Percentiles rank a stretch among this genome's conserved stretches.
These are phyloP conservation scores for Hypholoma fasciculare DNA, from an alignment of 768 basidiomycete species.

Conservation along the genomic window DNA sequence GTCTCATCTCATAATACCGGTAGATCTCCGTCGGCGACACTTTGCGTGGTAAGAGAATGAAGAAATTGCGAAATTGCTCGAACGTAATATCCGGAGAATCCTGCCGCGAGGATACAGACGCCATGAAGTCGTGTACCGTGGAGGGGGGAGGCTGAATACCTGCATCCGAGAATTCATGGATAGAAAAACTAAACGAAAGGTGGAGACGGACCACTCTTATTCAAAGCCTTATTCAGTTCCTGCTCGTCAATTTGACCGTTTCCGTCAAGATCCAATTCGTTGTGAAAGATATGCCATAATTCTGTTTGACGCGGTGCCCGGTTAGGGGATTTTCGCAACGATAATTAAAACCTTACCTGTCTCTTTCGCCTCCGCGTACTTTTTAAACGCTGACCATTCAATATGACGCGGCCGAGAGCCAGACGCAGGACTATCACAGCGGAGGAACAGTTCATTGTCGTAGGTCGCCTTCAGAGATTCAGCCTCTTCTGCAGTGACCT, in stretches of 20 bases:
- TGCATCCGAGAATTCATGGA: conserved; percentile 25
- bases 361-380: conserved; percentile 82
- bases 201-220: conserved; percentile 61
- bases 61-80: conserved; percentile 85
- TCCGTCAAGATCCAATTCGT: conserved; percentile 87
- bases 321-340: not conserved
- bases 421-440: conserved; percentile 43
- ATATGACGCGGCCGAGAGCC: conserved; percentile 46
- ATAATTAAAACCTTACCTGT: conserved; percentile 51
- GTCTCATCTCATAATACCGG: conserved; percentile 72
- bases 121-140: conserved; percentile 82
- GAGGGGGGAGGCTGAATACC: conserved; percentile 70
- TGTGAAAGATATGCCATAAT: conserved; percentile 89
- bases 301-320: conserved; percentile 42
- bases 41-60: conserved; percentile 82
- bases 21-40: conserved; percentile 86
- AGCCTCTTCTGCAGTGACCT: conserved; percentile 60
- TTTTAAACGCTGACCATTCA: conserved; percentile 70
- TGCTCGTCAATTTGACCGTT: conserved; percentile 77
- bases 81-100: conserved; percentile 74
- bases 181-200: not conserved
- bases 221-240: conserved; percentile 45
- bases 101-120: conserved; percentile 70
- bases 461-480: conserved; percentile 69
- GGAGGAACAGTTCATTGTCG: conserved; percentile 70